Evolutionary conservation across 108 stramenopile species (phyloP).

Genomic region (Cyclotella cryptica): DNA sequence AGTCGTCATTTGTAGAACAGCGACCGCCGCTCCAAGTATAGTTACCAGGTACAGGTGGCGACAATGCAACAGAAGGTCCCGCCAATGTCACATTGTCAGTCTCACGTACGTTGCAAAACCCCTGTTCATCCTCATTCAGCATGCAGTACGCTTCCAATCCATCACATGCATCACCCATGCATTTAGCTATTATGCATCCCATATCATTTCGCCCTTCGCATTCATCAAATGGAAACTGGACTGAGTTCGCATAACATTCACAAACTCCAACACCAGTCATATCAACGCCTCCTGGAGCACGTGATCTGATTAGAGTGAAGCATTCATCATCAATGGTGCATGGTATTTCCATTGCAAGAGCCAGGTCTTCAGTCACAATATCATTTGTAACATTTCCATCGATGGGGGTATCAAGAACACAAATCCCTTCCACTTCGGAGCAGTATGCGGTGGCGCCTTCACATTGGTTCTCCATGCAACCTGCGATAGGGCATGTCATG

Average conservation of each 20-base stretch:
- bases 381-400: background rate
- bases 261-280: conserved; percentile 14
- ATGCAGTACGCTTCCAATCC: conserved; percentile 21
- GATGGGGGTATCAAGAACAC: background rate
- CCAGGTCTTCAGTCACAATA: background rate
- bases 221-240: background rate
- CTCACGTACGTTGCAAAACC: background rate
- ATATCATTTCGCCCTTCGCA: conserved; percentile 18
- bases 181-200: conserved; percentile 37
- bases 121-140: background rate
- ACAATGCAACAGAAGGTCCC: too few species aligned
- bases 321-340: conserved; percentile 5
- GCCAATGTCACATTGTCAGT: too few species aligned
- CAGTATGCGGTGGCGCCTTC: conserved; percentile 7
- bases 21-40: conserved; percentile 12
- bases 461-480: conserved; percentile 16
- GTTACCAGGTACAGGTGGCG: background rate
- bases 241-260: background rate
- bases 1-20: conserved; percentile 21
- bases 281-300: conserved; percentile 34
- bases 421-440: background rate
- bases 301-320: conserved; percentile 33
- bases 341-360: background rate
- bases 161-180: conserved; percentile 62
- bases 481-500: conserved; percentile 21